phyloP scores from a whole-genome alignment of 257 asterid species.

The Solanum dulcamara region DNA sequence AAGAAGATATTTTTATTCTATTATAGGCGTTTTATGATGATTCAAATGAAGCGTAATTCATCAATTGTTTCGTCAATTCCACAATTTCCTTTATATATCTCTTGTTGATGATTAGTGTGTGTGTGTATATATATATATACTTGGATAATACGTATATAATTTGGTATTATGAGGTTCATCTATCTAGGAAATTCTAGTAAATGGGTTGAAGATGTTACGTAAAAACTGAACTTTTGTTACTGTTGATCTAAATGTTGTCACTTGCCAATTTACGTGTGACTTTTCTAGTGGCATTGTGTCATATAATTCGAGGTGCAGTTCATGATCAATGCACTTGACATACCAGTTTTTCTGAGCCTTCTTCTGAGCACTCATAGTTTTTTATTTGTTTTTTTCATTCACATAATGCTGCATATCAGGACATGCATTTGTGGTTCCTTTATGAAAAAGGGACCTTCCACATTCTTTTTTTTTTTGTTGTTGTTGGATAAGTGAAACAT shows the following conservation, averaged over 20 bases:
- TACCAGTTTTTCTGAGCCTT: not conserved
- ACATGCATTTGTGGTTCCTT: not conserved
- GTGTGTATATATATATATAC: too few relatives aligned
- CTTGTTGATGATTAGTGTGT: not conserved
- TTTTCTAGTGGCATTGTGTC: not conserved
- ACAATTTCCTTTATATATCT: not conserved
- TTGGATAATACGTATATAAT: not conserved
- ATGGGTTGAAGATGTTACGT: not conserved
- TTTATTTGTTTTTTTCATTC: not conserved
- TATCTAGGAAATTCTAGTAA: not conserved
- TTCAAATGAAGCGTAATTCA: not conserved
- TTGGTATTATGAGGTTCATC: not conserved
- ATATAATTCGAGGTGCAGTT: not conserved
- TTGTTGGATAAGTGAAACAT: not conserved
- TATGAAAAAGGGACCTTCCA: not conserved
- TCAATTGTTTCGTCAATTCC: not conserved
- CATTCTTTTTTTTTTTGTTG: not conserved
- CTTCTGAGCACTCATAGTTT: not conserved
- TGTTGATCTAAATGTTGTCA: not conserved
- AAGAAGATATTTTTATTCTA: not conserved
- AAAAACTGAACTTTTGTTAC: not conserved
- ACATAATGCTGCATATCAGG: not conserved
- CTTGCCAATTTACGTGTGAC: not conserved
- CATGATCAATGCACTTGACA: not conserved
- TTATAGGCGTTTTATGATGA: not conserved